Evolutionary conservation across 345 rosid species (phyloP).

Genomic region (Arabidopsis thaliana): TAIR10.1 NC_003071.7:13650001-13650500

Average conservation of each 20-base stretch:
- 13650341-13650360: constrained; percentile 13
- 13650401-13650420: background rate
- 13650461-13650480: background rate
- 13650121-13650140: no score
- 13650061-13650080: background rate
- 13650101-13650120: no score
- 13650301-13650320: constrained; percentile 30
- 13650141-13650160: no score
- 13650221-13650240: background rate
- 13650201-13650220: background rate
- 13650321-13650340: constrained; percentile 21
- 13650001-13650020: background rate
- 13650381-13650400: constrained; percentile 3
- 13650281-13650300: constrained; percentile 45
- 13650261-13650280: constrained; percentile 43
- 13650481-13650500: background rate
- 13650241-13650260: constrained; percentile 15
- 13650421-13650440: background rate
- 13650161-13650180: background rate
- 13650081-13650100: background rate
- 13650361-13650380: background rate
- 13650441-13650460: background rate
- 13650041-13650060: no score
- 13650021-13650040: constrained; percentile 1
- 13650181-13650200: background rate